These are phyloP conservation scores for Metschnikowia bowlesiae DNA, from an alignment of 805 yeast genomes.

Conservation along the genomic window DNA sequence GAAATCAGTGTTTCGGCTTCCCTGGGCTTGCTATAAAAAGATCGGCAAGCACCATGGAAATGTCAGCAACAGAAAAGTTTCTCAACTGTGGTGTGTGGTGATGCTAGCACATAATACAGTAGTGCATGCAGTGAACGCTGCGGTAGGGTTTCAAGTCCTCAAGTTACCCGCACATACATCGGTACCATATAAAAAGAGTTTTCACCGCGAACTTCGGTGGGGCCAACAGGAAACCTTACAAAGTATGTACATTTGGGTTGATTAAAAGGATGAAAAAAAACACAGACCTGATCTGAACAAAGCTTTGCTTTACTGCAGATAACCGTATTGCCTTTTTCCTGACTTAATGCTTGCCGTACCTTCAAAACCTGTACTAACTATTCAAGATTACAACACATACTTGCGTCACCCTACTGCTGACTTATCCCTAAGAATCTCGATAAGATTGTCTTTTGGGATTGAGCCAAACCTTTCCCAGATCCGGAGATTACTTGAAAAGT, in stretches of 20 bases:
- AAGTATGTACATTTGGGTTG: slow-evolving; percentile 12
- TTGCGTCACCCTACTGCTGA: too few relatives aligned
- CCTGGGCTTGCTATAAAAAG: too few relatives aligned
- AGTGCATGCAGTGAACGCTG: neutral
- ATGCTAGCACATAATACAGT: neutral
- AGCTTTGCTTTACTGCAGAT: slow-evolving; percentile 19
- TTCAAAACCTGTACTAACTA: slow-evolving; percentile 4
- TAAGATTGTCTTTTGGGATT: too few relatives aligned
- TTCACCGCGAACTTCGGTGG: neutral
- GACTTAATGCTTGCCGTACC: slow-evolving; percentile 8
- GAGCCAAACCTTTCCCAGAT: too few relatives aligned
- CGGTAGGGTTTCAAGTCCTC: neutral
- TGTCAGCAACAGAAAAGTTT: too few relatives aligned
- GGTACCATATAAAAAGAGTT: slow-evolving; percentile 1
- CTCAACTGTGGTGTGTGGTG: too few relatives aligned
- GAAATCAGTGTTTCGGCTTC: too few relatives aligned
- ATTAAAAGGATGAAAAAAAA: slow-evolving; percentile 19
- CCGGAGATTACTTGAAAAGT: too few relatives aligned
- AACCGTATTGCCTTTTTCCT: slow-evolving; percentile 20
- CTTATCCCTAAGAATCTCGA: neutral
- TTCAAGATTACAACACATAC: neutral
- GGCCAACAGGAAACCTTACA: neutral
- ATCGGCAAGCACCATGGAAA: too few relatives aligned
- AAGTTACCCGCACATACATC: slow-evolving; percentile 1
- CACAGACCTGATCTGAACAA: slow-evolving; percentile 23